Evolutionary conservation across 208 protist genomes (phyloP).

Genomic region (Trypanosoma conorhini): DNA sequence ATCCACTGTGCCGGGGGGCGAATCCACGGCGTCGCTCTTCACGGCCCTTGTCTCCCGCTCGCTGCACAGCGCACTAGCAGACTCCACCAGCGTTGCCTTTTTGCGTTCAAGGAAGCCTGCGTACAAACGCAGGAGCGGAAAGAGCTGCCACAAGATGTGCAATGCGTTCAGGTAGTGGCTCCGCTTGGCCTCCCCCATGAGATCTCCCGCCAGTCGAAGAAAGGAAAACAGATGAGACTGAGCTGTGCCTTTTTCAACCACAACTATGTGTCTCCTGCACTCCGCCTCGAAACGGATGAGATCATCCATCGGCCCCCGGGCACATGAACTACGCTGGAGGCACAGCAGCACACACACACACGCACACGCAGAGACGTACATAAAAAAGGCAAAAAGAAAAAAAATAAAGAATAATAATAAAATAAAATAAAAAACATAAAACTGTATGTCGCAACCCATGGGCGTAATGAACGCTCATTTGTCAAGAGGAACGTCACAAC

Average conservation of each 20-base stretch:
- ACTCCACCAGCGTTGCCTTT: neutral
- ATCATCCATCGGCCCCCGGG: slow-evolving; percentile 15
- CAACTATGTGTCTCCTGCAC: slow-evolving; percentile 16
- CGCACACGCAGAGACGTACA: neutral
- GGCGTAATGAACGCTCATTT: neutral
- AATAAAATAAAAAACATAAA: neutral
- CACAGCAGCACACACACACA: neutral
- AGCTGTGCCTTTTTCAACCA: slow-evolving; percentile 9
- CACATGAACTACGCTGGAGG: neutral
- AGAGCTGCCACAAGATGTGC: neutral
- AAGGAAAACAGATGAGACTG: neutral
- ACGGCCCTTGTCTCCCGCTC: neutral
- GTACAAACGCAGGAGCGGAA: neutral
- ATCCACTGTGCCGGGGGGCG: neutral
- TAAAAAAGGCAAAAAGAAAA: neutral
- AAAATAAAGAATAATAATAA: neutral
- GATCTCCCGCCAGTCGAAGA: neutral
- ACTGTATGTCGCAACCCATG: neutral
- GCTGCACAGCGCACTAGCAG: neutral
- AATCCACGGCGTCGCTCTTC: neutral
- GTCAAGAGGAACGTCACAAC: neutral
- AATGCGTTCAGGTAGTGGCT: slow-evolving; percentile 10
- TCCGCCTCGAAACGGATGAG: slow-evolving; percentile 4
- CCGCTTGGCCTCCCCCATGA: neutral
- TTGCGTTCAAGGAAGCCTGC: neutral